Percentiles rank a stretch among this genome's conserved stretches.
Evolutionary conservation across 371 early-diverging fungal species (phyloP).

Genomic region (Mortierella sp.): DNA sequence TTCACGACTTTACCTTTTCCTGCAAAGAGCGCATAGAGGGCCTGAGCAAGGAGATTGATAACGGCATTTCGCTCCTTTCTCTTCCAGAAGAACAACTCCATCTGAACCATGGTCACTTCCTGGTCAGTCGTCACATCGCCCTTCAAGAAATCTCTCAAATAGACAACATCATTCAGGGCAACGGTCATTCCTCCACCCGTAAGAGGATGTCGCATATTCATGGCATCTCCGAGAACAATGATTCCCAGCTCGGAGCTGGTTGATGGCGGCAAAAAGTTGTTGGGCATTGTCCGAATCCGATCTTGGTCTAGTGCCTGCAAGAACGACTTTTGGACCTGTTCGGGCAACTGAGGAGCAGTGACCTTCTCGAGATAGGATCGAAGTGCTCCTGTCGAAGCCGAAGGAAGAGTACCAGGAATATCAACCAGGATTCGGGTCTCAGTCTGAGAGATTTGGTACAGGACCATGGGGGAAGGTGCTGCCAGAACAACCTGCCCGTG

Average conservation of each 20-base stretch:
- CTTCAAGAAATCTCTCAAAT: conserved; percentile 58
- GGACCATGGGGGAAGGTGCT: conserved; percentile 85
- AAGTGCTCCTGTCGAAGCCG: conserved; percentile 44
- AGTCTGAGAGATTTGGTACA: conserved; percentile 91
- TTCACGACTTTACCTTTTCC: conserved; percentile 61
- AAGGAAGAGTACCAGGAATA: conserved; percentile 89
- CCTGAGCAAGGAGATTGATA: conserved; percentile 92
- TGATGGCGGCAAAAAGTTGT: conserved; percentile 85
- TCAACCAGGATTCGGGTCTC: conserved; percentile 95
- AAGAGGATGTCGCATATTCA: conserved; percentile 95
- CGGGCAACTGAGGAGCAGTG: conserved; percentile 79
- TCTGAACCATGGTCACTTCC: conserved; percentile 63
- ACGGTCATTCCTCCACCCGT: conserved; percentile 98
- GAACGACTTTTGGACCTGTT: conserved; percentile 70
- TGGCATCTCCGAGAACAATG: conserved; percentile 90
- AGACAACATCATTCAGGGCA: conserved; percentile 88
- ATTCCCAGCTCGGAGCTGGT: conserved; percentile 68
- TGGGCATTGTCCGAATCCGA: conserved; percentile 89
- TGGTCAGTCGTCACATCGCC: conserved; percentile 65
- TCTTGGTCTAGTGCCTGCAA: conserved; percentile 77
- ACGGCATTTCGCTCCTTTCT: conserved; percentile 81
- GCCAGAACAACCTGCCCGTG: conserved; percentile 93
- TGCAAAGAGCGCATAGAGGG: conserved; percentile 89
- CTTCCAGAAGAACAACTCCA: conserved; percentile 80
- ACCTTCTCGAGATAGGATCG: conserved; percentile 64